Base-by-base conservation (phyloP, 1,139 yeast species). In the Candida gigantensis region DNA sequence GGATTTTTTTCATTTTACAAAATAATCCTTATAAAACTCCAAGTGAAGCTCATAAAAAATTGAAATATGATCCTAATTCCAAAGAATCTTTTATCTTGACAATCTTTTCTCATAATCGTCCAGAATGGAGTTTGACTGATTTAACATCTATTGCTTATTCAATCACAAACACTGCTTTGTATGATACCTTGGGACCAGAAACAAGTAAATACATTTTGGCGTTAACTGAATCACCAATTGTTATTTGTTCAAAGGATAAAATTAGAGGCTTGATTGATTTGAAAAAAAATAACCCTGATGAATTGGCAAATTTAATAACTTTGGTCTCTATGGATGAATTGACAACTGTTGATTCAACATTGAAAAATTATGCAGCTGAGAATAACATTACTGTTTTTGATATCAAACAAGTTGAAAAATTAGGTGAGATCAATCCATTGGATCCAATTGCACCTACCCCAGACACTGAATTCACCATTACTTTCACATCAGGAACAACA, bases 401-500 rank as follows among this genome's bases (percentile, higher is more conserved):
- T 6, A 40, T 44, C 29, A 47, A 48, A 6, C 82, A 81, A 47
- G 75, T 82, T 28, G 76, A 74, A 44, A 56, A 61, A 20, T 57
- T 81, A 24, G 94, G 92, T 17, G 60, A 59, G 32, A 52, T 71
- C 20, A 67, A 68, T 47, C 75, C 76, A 4, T 52, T 65, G 6
- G 65, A 69, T 1, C 68, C 68, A 34, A 57, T 62, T 25, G 74
- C 77, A 6, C 85, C 89, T 11, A 57, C 52, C 0, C 74, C 81
- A 1, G 73, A 77, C 5, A 72, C 81, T 24, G 44, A 72, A 12
- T 77, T 79, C 47, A 81, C 90, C 34, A 79, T 85, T 44, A 79
- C 84, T 29, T 85, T 84, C 59, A 85, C 95, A 10, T 81, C 89
- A 6, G 90, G 90, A 23, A 81, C 90, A 16, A 82, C 90, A 3